These are phyloP conservation scores for Penicillium sp. DNA, from an alignment of 2,329 filamentous ascomycete species.

Conservation along the genomic window DNA sequence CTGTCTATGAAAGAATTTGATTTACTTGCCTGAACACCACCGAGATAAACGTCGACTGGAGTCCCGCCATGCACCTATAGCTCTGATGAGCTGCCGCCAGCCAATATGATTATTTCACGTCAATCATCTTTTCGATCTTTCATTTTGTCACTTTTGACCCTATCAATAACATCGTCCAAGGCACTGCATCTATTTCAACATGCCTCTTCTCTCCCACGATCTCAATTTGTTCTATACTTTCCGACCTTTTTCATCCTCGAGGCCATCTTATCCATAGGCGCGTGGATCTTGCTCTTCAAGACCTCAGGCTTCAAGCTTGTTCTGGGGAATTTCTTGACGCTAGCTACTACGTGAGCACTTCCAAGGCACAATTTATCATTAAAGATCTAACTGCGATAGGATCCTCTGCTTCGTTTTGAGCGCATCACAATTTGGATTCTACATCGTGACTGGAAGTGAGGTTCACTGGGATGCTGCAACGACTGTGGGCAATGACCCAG, in stretches of 20 bases:
- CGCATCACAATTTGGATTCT: constrained; percentile 34
- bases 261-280: constrained; percentile 20
- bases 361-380: background rate
- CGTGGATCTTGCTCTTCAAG: constrained; percentile 26
- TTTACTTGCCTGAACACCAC: background rate
- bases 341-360: constrained; percentile 24
- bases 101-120: constrained; percentile 24
- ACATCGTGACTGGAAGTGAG: constrained; percentile 34
- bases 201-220: constrained; percentile 20
- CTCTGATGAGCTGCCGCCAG: background rate
- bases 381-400: constrained; percentile 12
- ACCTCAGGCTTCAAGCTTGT: constrained; percentile 14
- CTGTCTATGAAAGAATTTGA: too few species aligned
- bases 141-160: constrained; percentile 28
- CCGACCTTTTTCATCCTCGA: constrained; percentile 34
- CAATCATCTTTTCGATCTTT: constrained; percentile 26
- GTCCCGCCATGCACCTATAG: background rate
- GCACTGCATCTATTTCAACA: constrained; percentile 30
- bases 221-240: constrained; percentile 29
- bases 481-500: constrained; percentile 30
- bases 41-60: background rate
- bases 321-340: constrained; percentile 19
- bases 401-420: constrained; percentile 23
- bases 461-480: constrained; percentile 34
- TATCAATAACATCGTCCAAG: constrained; percentile 29